phyloP scores from a whole-genome alignment of 2,329 filamentous ascomycete species.

The Xylariaceae sp. region DNA sequence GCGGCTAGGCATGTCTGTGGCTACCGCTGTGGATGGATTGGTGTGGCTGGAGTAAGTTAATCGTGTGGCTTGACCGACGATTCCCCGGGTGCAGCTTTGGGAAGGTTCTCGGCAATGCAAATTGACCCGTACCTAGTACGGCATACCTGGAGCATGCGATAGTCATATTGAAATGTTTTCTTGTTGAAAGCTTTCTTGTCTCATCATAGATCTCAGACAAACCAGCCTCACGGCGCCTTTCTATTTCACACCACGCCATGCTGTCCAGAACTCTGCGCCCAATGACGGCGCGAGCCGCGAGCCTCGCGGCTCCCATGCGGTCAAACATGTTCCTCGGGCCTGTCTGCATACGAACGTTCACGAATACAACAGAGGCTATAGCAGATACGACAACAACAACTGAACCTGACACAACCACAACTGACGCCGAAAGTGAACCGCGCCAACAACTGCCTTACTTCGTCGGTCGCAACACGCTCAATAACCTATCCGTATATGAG shows the following conservation, averaged over 20 bases:
- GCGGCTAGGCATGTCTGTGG: not conserved
- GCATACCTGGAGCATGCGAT: no score
- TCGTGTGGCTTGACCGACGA: constrained; percentile 18
- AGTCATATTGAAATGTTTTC: constrained; percentile 12
- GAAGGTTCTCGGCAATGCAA: no score
- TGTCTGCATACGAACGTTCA: constrained; percentile 19
- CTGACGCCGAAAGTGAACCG: constrained; percentile 4
- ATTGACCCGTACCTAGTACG: not conserved
- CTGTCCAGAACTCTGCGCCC: constrained; percentile 24
- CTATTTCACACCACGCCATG: constrained; percentile 16
- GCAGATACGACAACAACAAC: not conserved
- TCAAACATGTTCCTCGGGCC: constrained; percentile 11
- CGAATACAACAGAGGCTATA: constrained; percentile 15
- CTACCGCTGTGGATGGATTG: not conserved
- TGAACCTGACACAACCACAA: constrained; percentile 5
- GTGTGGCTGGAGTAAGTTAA: constrained; percentile 1
- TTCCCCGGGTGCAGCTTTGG: no score
- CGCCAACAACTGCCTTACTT: constrained; percentile 58
- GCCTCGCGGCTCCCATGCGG: not conserved
- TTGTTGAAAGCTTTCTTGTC: not conserved
- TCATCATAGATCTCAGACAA: not conserved
- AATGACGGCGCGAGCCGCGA: constrained; percentile 16
- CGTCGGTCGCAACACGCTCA: constrained; percentile 65
- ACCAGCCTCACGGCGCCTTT: not conserved
- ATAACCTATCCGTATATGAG: constrained; percentile 74